Base-by-base conservation (phyloP, 75 land plant species). In the Adiantum capillusveneris region DNA sequence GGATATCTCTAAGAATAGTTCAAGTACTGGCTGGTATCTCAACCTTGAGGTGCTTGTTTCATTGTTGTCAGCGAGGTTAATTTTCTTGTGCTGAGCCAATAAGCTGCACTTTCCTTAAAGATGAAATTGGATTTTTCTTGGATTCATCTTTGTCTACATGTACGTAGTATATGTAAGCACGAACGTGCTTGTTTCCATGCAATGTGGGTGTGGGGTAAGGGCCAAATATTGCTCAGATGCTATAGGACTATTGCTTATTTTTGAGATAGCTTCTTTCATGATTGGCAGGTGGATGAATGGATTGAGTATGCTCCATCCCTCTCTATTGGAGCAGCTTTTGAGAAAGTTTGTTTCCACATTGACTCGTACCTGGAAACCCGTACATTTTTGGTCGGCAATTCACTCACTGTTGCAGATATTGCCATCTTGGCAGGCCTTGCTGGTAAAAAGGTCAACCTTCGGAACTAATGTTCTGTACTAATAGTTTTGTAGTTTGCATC, bases 201-300 rank as follows among this genome's bases (percentile, higher is more conserved):
- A n/a, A n/a, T n/a, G n/a, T n/a, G n/a, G n/a, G n/a, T n/a, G n/a
- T n/a, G n/a, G n/a, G n/a, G n/a, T n/a, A n/a, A n/a, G n/a, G n/a
- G n/a, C n/a, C n/a, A n/a, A n/a, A n/a, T n/a, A n/a, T n/a, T n/a
- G n/a, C n/a, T n/a, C n/a, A n/a, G n/a, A n/a, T n/a, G n/a, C n/a
- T n/a, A n/a, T n/a, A n/a, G n/a, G n/a, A 51, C n/a, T 7, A 51
- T 7, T 18, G 2, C 9, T 5, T 2, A 9, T 54, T 54, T 16
- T 6, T 54, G 16, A 25, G 12, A 2, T 21, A 29, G 29, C 2
- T 17, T 63, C 16, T 43, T 1, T 20, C 50, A 46, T 50, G n/a
- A n/a, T n/a, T n/a, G 58, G 9, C 63, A 93, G 98, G 76, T 88
- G 73, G 98, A 93, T 64, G 83, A 85, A 60, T 85, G 80, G 90